Evolutionary conservation across 352 stramenopile genomes (phyloP).

Genomic region (Pythium rishiriense): DNA sequence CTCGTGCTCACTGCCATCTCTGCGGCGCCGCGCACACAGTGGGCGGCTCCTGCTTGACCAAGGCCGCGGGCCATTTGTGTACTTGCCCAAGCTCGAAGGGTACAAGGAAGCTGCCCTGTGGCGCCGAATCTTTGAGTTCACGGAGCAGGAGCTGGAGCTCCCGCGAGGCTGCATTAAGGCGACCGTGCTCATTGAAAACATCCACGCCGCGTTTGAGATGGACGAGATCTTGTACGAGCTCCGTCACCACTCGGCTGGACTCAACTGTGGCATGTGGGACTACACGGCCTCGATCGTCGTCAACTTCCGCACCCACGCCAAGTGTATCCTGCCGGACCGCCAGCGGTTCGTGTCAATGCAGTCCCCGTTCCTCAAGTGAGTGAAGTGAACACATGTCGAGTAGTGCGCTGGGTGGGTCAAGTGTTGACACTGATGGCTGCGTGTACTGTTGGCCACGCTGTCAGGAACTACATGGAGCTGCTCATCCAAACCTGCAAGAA

Average conservation of each 20-base stretch:
- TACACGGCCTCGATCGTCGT: constrained; percentile 97
- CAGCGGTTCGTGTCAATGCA: constrained; percentile 76
- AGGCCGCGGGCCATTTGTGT: constrained; percentile 91
- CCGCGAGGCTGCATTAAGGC: constrained; percentile 82
- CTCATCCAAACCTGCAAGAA: constrained; percentile 94
- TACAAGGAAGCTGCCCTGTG: constrained; percentile 94
- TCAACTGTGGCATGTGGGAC: constrained; percentile 98
- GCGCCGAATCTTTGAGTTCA: constrained; percentile 93
- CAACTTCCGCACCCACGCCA: constrained; percentile 79
- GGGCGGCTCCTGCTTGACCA: constrained; percentile 69
- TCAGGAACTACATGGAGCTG: constrained; percentile 90
- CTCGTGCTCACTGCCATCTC: not conserved
- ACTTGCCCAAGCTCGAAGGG: constrained; percentile 93
- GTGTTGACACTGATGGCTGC: not conserved
- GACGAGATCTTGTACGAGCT: constrained; percentile 96
- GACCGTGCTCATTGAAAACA: constrained; percentile 96
- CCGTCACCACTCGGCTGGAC: constrained; percentile 90
- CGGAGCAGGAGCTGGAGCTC: constrained; percentile 87
- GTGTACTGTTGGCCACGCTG: not conserved
- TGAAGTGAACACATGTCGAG: not conserved
- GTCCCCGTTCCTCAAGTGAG: constrained; percentile 55
- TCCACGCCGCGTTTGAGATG: constrained; percentile 97
- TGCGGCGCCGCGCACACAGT: constrained; percentile 24
- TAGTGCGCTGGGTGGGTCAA: not conserved
- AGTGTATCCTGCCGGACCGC: constrained; percentile 92